Base-by-base conservation (phyloP, 1,284 basidiomycete species). In the Papiliotrema nemorosa region DNA sequence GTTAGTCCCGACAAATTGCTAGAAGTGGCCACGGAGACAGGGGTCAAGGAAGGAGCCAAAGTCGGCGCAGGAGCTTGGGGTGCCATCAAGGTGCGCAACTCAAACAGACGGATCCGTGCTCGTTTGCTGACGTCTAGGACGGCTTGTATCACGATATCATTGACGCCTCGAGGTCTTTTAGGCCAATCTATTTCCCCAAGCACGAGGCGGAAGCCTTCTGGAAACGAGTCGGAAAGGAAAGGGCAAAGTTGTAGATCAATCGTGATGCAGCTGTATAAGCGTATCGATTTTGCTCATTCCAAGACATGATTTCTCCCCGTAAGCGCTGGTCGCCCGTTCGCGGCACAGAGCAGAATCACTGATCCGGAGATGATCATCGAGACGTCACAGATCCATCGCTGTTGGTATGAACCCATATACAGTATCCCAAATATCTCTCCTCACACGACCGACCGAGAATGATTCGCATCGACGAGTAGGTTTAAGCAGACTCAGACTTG, bases 1-100 rank as follows among this genome's bases (percentile, higher is more conserved):
- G 87, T 82, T 22, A 77, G 76, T 3, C 37, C 57, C 1, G 59
- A 84, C 0, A 78, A 81, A 40, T 79, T 93, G 3, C 62, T 91
- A 20, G 75, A 67, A 7, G 61, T 58, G 13, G 77, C 79, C 2
- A 47, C 70, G 1, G 69, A 75, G 55, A 50, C 79, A 5, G 79
- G 74, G 0, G 55, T 66, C 26, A 64, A 68, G 47, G 61, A 76
- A 44, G 76, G 76, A 24, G 49, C 44, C 14, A 76, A 75, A 52
- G 70, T 77, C 4, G 75, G 65, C 14, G 67, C 66, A 35, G 78
- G 80, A 20, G 74, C 73, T 12, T 81, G 76, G 75, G 79, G 79
- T 0, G 51, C 64, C 26, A 79, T 81, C 67, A 81, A 80, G 69
- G 75, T 77, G 47, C 29, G 73, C 69, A 24, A n/a, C n/a, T n/a